Conservation (phyloP, 257 asterid species). For the Plectranthus barbatus region DNA sequence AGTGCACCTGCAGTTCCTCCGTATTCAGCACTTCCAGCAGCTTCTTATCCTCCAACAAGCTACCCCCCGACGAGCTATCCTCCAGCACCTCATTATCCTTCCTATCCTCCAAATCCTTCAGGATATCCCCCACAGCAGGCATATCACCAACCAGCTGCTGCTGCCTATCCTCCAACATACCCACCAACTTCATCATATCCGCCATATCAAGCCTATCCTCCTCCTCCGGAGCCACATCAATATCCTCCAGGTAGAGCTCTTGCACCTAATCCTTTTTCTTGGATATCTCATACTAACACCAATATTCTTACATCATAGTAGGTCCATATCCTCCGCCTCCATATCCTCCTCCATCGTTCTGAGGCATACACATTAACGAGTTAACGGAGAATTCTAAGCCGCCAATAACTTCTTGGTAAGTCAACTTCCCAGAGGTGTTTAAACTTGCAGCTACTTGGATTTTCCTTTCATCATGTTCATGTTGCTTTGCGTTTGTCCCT, state of each 20-base stretch:
- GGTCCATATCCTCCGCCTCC: conserved; percentile 36
- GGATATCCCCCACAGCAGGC: conserved; percentile 43
- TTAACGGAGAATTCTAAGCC: background rate
- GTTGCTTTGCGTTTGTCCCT: background rate
- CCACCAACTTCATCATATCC: conserved; percentile 34
- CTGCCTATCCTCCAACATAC: conserved; percentile 33
- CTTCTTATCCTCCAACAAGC: conserved; percentile 5
- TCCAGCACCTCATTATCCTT: conserved; percentile 24
- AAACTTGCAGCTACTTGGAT: conserved; percentile 1
- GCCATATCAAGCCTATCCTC: conserved; percentile 35
- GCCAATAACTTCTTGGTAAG: background rate
- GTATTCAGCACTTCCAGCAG: conserved; percentile 32
- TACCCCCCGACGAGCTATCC: conserved; percentile 21
- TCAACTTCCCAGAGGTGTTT: background rate
- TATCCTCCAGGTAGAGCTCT: conserved; percentile 34
- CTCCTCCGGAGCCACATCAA: conserved; percentile 28
- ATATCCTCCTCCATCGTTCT: conserved; percentile 42
- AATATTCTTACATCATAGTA: conserved; percentile 12
- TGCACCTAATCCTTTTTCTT: background rate
- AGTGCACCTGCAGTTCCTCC: conserved; percentile 22
- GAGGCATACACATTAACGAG: background rate
- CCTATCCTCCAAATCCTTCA: conserved; percentile 28
- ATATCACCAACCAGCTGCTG: conserved; percentile 28
- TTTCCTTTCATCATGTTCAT: background rate
- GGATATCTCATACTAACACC: background rate